Conservation (phyloP, 2,329 filamentous ascomycete genomes). For the Colletotrichum musae region DNA sequence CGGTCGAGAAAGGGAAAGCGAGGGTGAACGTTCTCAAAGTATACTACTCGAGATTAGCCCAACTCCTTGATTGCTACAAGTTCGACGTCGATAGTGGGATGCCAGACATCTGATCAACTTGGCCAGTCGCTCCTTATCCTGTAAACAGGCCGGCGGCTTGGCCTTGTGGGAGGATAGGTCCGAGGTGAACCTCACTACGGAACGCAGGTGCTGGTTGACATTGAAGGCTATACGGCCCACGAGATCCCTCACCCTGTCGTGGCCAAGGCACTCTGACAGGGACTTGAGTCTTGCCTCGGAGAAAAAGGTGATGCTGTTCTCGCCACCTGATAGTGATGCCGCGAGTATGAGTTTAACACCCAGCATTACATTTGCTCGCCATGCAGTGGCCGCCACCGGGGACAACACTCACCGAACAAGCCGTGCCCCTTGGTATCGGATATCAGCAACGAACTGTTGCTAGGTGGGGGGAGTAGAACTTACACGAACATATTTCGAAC, state of each 20-base stretch:
- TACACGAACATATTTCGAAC: constrained; percentile 46
- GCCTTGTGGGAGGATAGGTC: not conserved
- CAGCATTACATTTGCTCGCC: too few relatives aligned
- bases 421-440: constrained; percentile 46
- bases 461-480: not conserved
- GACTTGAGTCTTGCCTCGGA: constrained; percentile 50
- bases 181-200: not conserved
- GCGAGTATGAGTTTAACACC: not conserved
- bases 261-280: constrained; percentile 47
- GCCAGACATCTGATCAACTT: constrained; percentile 33
- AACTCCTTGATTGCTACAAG: not conserved
- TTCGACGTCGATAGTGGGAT: not conserved
- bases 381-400: too few relatives aligned
- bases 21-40: constrained; percentile 54
- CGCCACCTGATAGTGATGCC: constrained; percentile 8
- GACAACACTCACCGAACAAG: constrained; percentile 44
- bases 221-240: constrained; percentile 47
- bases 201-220: constrained; percentile 31
- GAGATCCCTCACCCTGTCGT: constrained; percentile 48
- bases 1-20: constrained; percentile 54
- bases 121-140: constrained; percentile 21
- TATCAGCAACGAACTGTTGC: not conserved
- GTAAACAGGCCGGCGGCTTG: constrained; percentile 13
- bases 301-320: constrained; percentile 47
- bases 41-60: constrained; percentile 45